Percentiles rank a stretch among this genome's conserved stretches.
phyloP scores from a whole-genome alignment of 179 eudicot species.

The Corrigiola litoralis region DNA sequence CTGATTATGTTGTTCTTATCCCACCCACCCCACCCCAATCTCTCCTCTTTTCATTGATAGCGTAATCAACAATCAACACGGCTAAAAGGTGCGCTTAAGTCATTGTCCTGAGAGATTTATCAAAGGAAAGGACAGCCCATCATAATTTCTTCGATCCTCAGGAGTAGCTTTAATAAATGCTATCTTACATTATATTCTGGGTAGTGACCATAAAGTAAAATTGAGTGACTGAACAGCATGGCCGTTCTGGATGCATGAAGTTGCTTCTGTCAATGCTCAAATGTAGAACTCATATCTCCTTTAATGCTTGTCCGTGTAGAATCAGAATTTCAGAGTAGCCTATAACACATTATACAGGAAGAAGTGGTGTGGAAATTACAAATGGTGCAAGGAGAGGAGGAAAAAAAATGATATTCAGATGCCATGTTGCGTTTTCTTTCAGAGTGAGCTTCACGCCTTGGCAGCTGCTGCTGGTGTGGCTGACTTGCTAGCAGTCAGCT shows the following conservation, averaged over 20 bases:
- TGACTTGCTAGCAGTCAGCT: conserved; percentile 52
- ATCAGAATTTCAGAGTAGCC: conserved; percentile 24
- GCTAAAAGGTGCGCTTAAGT: too few species aligned
- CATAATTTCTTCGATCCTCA: neutral
- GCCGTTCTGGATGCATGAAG: neutral
- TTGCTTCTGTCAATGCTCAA: neutral
- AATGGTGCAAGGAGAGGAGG: conserved; percentile 2
- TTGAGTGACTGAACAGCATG: neutral
- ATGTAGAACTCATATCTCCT: neutral
- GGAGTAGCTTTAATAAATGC: too few species aligned
- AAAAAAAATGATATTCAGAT: conserved; percentile 13
- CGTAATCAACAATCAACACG: too few species aligned
- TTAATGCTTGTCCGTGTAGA: conserved; percentile 20
- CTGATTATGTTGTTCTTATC: neutral
- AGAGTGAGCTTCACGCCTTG: conserved; percentile 39
- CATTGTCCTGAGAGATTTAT: too few species aligned
- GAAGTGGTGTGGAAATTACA: conserved; percentile 24
- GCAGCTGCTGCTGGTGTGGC: conserved; percentile 55
- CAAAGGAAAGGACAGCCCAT: too few species aligned
- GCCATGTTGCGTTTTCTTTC: neutral
- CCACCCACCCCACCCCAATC: too few species aligned
- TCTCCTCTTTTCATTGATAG: too few species aligned
- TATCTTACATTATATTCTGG: neutral
- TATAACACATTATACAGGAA: conserved; percentile 21
- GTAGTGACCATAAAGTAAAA: neutral